These are phyloP conservation scores for Pilatotrama ljubarskyi DNA, from an alignment of 768 basidiomycete species.

Conservation along the genomic window DNA sequence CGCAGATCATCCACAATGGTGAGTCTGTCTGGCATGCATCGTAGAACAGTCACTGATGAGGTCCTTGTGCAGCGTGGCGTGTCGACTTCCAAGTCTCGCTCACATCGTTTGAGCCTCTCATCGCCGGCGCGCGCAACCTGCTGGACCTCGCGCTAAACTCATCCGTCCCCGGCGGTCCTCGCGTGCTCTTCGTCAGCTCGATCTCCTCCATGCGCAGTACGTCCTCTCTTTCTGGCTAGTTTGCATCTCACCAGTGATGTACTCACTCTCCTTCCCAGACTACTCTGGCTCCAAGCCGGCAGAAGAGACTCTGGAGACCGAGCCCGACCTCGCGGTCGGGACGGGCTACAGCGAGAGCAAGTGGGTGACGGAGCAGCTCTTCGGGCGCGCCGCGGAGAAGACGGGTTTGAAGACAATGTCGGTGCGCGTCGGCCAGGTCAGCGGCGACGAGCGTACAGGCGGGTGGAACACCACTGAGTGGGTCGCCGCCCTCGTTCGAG, in stretches of 20 bases:
- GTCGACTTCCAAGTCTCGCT: conserved; percentile 44
- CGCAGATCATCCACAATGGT: conserved; percentile 29
- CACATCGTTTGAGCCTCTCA: conserved; percentile 37
- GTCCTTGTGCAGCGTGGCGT: conserved; percentile 33
- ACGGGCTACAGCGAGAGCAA: conserved; percentile 39
- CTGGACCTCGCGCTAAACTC: conserved; percentile 21
- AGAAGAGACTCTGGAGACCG: conserved; percentile 7
- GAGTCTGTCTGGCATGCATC: not conserved
- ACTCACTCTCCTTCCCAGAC: not conserved
- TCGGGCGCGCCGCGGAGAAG: conserved; percentile 28
- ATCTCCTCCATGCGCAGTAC: conserved; percentile 18
- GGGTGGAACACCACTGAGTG: conserved; percentile 38
- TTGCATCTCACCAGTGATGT: conserved; percentile 8
- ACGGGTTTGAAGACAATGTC: conserved; percentile 36
- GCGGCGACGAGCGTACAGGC: conserved; percentile 29
- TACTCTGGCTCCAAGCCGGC: conserved; percentile 2
- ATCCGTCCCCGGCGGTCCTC: conserved; percentile 11
- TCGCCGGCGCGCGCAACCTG: conserved; percentile 29
- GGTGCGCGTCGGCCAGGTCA: conserved; percentile 37
- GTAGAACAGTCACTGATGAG: not conserved
- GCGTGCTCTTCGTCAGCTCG: conserved; percentile 29
- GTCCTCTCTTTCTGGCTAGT: conserved; percentile 22
- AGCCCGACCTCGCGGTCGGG: conserved; percentile 27
- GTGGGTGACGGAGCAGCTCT: conserved; percentile 34
- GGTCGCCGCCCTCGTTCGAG: conserved; percentile 42